Evolutionary conservation across 2,329 filamentous ascomycete genomes (phyloP), one percentile per base, ranked within the genome.

Genomic region (Trichoderma simmonsii): DNA sequence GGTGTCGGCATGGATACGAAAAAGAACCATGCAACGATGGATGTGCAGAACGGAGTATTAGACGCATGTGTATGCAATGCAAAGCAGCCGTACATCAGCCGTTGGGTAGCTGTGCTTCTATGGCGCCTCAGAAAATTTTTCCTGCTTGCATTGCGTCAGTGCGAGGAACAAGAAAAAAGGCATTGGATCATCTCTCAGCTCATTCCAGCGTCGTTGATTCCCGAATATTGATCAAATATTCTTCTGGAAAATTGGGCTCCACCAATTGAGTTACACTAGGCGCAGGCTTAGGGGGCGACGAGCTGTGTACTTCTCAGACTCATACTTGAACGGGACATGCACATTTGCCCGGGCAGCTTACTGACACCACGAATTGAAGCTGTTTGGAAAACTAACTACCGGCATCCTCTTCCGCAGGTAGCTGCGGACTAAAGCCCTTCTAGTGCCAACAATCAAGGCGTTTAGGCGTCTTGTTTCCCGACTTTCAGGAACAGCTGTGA

Each of bases 161-260:
- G 64, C n/a, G 64, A 56, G 30, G 12, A 14, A 7, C 2, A 26
- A 0, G 11, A 30, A 39, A 43, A 34, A n/a, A 24, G 36, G 30
- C 21, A 48, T n/a, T 24, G 34, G 24, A 30, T 68, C 63, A 36
- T 36, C 15, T 57, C 28, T 30, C n/a, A 30, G 65, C 51, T 57
- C 6, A 32, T 14, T 60, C 9, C 57, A 60, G 57, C 57, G 30
- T 60, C 57, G 57, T 24, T 14, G 48, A 54, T 34, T 34, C 15
- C 57, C 48, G 48, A 51, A 21, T 21, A 21, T 51, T 54, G n/a
- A 54, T 54, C 48, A 24, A 54, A 54, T 24, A 6, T 21, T 54
- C 48, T 24, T 24, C n/a, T 54, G 70, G 63, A 72, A 62, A 68
- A 72, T 65, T 72, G 64, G 24, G 56, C 48, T 68, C 70, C 70